These are phyloP conservation scores for Podospora pseudoanserina DNA, from an alignment of 495 filamentous ascomycete species.

Conservation along the genomic window DNA sequence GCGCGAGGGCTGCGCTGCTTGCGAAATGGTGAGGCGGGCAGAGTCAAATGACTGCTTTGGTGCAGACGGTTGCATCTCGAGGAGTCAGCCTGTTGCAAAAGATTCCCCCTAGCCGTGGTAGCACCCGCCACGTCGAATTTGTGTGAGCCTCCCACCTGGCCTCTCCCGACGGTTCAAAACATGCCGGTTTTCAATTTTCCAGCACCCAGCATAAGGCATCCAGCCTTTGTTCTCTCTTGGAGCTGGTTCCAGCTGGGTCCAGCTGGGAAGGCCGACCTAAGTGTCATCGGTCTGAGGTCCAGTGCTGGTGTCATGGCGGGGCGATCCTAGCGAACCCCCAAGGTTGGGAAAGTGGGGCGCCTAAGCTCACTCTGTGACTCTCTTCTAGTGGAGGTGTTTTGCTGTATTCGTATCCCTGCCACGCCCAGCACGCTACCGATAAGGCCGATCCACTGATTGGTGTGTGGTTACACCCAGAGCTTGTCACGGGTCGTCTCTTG, in stretches of 20 bases:
- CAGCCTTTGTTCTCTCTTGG: not conserved
- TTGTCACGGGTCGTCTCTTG: constrained; percentile 29
- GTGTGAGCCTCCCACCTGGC: too few relatives aligned
- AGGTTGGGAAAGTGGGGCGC: not conserved
- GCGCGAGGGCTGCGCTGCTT: not conserved
- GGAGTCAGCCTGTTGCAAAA: not conserved
- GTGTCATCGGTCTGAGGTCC: not conserved
- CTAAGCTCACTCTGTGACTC: too few relatives aligned
- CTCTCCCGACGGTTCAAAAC: not conserved
- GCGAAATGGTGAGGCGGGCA: not conserved
- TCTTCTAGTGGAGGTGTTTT: too few relatives aligned
- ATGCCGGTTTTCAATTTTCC: not conserved
- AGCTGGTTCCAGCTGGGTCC: not conserved
- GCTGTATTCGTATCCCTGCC: not conserved
- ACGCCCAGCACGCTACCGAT: constrained; percentile 22
- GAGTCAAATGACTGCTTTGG: constrained; percentile 9
- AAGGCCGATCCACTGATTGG: constrained; percentile 35
- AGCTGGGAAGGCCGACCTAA: not conserved
- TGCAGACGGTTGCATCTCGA: constrained; percentile 7
- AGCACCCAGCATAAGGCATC: not conserved
- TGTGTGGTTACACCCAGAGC: constrained; percentile 16
- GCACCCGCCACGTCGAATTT: too few relatives aligned
- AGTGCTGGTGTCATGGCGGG: constrained; percentile 5
- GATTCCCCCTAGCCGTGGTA: not conserved
- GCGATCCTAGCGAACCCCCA: constrained; percentile 8